Percentiles rank a stretch among this genome's conserved stretches.
Conservation (phyloP, 1,284 basidiomycete genomes). For the Trametes sp. region DNA sequence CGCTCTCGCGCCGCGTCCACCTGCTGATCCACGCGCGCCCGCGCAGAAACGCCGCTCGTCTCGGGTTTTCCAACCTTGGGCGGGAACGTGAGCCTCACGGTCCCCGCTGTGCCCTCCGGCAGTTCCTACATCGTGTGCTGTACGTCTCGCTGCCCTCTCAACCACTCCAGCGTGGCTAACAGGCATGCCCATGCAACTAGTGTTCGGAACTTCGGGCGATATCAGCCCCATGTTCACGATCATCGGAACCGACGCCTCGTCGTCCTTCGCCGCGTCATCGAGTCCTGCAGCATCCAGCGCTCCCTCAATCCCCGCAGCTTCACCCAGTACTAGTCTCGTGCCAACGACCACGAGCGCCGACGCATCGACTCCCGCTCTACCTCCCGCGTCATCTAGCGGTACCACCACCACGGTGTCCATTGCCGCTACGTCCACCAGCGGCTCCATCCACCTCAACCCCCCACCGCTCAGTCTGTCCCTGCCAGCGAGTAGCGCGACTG, state of each 20-base stretch:
- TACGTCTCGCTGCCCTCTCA: constrained; percentile 28
- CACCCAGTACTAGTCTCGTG: background rate
- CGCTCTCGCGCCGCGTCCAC: background rate
- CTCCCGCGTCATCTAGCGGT: background rate
- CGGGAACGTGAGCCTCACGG: constrained; percentile 37
- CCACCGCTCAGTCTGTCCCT: background rate
- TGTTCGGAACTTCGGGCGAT: constrained; percentile 61
- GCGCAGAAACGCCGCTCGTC: constrained; percentile 39
- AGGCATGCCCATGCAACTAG: constrained; percentile 38
- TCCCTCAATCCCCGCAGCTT: background rate
- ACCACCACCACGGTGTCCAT: background rate
- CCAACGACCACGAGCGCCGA: background rate
- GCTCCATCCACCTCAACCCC: background rate
- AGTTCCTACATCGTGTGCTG: constrained; percentile 41
- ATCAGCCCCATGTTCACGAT: constrained; percentile 51
- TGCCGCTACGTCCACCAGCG: background rate
- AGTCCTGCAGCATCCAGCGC: background rate
- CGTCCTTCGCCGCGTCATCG: constrained; percentile 14
- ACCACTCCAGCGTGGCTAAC: background rate
- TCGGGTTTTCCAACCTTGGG: constrained; percentile 33
- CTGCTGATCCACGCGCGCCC: background rate
- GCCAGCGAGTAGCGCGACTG: background rate
- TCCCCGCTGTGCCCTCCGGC: constrained; percentile 37
- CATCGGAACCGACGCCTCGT: constrained; percentile 26
- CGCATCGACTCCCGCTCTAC: background rate